Evolutionary conservation across 441 rosid species (phyloP).

Genomic region (Capsella rubella): DNA sequence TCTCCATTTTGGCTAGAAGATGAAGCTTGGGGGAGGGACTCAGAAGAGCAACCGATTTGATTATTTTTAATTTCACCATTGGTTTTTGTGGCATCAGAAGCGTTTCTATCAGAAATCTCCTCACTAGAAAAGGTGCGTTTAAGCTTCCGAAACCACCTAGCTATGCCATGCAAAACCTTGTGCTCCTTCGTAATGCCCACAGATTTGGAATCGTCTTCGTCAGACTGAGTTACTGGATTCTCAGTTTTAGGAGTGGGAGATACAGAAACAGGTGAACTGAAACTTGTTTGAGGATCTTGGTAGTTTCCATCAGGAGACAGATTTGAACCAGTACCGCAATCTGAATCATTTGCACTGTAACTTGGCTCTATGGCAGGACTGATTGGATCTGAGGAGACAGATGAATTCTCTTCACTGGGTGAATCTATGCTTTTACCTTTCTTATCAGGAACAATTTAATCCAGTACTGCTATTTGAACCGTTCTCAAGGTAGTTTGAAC

Average conservation of each 20-base stretch:
- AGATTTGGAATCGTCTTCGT: slow-evolving; percentile 39
- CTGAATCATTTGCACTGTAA: slow-evolving; percentile 48
- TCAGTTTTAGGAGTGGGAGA: slow-evolving; percentile 43
- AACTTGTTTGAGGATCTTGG: slow-evolving; percentile 25
- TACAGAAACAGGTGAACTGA: slow-evolving; percentile 41
- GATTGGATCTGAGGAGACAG: slow-evolving; percentile 56
- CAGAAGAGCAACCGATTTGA: slow-evolving; percentile 28
- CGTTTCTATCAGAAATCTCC: slow-evolving; percentile 50
- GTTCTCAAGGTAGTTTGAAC: slow-evolving; percentile 43
- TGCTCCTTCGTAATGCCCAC: slow-evolving; percentile 50
- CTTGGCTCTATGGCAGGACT: slow-evolving; percentile 53
- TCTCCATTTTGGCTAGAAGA: slow-evolving; percentile 49
- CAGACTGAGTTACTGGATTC: slow-evolving; percentile 43
- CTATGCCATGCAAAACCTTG: slow-evolving; percentile 61
- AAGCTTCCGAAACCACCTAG: slow-evolving; percentile 85
- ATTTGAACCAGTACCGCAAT: slow-evolving; percentile 53
- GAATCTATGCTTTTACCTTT: slow-evolving; percentile 17
- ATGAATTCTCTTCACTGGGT: slow-evolving; percentile 63
- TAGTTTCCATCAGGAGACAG: background rate
- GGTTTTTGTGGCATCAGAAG: slow-evolving; percentile 48
- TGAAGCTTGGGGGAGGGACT: slow-evolving; percentile 40
- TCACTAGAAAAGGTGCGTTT: slow-evolving; percentile 51
- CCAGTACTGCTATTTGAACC: slow-evolving; percentile 59
- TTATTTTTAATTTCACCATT: slow-evolving; percentile 37
- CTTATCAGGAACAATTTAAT: slow-evolving; percentile 1